A percentile compares a stretch with the other conserved stretches of the same genome.
Conservation (phyloP, 2,329 filamentous ascomycete species). For the Raffaelea arxii region DNA sequence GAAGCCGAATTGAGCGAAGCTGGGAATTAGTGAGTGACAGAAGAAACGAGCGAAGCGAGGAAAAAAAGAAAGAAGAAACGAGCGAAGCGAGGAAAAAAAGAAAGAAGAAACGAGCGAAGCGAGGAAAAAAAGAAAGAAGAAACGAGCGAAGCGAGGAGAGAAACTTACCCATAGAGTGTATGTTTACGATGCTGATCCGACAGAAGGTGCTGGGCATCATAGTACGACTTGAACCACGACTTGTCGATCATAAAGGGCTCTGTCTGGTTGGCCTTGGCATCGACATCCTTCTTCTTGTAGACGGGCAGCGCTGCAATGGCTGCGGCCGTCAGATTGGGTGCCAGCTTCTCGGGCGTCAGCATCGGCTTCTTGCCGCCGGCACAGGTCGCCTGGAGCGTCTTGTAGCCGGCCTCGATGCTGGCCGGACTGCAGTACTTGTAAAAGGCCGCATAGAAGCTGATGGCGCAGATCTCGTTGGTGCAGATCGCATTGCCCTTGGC, state of each 20-base stretch:
- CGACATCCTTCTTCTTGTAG: background rate
- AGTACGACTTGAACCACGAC: conserved; percentile 1
- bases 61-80: background rate
- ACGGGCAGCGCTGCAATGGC: conserved; percentile 8
- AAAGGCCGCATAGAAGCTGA: background rate
- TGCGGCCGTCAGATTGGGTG: conserved; percentile 10
- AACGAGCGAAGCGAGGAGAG: background rate
- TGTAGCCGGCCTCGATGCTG: background rate
- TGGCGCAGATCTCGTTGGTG: background rate
- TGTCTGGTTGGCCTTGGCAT: conserved; percentile 3
- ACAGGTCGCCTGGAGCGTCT: background rate
- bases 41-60: background rate
- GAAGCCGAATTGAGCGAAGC: conserved; percentile 9
- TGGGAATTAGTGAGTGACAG: background rate
- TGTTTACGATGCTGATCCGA: background rate
- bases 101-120: background rate
- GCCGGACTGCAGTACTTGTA: background rate
- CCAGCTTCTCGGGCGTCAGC: background rate
- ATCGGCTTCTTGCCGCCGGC: background rate
- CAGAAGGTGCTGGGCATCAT: background rate
- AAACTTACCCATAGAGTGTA: conserved; percentile 6
- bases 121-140: background rate
- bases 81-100: background rate
- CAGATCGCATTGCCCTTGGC: background rate
- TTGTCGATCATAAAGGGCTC: conserved; percentile 6